These are phyloP conservation scores for Wallacemonas rigidus DNA, from an alignment of 208 protist species.

Conservation along the genomic window DNA sequence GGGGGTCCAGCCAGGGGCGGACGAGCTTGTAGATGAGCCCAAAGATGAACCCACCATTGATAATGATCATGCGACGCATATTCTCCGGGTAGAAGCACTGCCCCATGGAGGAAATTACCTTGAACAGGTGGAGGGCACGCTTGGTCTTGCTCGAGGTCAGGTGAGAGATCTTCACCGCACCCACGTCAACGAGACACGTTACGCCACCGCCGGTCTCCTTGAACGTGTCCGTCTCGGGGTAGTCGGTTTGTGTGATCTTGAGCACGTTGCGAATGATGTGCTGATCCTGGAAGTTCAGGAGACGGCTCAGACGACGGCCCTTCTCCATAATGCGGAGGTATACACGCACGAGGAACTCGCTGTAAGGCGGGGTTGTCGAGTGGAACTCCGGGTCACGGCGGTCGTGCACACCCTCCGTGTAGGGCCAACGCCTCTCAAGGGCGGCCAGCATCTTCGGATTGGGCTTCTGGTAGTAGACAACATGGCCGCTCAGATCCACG, in stretches of 20 bases:
- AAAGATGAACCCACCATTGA: constrained; percentile 62
- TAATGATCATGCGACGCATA: constrained; percentile 61
- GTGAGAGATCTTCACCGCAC: constrained; percentile 49
- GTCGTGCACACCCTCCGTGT: constrained; percentile 45
- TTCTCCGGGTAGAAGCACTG: constrained; percentile 73
- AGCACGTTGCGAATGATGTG: constrained; percentile 37
- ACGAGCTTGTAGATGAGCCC: constrained; percentile 57
- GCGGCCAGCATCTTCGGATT: constrained; percentile 45
- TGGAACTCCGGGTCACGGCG: constrained; percentile 43
- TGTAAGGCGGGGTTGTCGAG: constrained; percentile 44
- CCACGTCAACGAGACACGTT: constrained; percentile 48
- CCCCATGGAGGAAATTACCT: constrained; percentile 40
- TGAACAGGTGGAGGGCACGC: constrained; percentile 40
- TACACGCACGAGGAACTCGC: constrained; percentile 47
- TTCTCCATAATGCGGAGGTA: constrained; percentile 60
- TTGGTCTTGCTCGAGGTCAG: constrained; percentile 52
- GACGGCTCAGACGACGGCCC: constrained; percentile 46
- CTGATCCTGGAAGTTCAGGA: constrained; percentile 55
- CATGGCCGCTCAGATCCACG: constrained; percentile 45
- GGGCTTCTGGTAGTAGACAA: constrained; percentile 55
- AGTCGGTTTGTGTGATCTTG: constrained; percentile 26
- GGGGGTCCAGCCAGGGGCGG: constrained; percentile 52
- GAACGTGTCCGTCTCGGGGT: constrained; percentile 25
- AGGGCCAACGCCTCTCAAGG: constrained; percentile 49
- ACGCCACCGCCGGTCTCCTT: constrained; percentile 47